Evolutionary conservation across 768 basidiomycete genomes (phyloP).

Genomic region (Mycena maculata): DNA sequence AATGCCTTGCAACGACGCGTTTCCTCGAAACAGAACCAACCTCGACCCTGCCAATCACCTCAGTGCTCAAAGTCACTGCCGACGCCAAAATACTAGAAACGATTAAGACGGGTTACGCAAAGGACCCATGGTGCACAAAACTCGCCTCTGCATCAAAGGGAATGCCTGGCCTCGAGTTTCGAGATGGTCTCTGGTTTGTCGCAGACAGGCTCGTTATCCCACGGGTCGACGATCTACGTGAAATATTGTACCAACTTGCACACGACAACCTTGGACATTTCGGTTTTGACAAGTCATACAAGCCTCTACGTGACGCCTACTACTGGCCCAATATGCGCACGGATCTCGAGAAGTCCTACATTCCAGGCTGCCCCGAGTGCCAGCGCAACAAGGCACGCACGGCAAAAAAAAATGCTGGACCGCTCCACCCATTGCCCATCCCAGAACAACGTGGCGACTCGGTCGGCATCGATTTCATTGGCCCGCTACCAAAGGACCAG

Average conservation of each 20-base stretch:
- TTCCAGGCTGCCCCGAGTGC: slow-evolving; percentile 43
- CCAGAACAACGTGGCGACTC: slow-evolving; percentile 31
- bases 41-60: not conserved
- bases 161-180: not conserved
- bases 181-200: not conserved
- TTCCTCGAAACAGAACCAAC: not conserved
- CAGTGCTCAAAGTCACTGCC: not conserved
- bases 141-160: not conserved
- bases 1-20: not conserved
- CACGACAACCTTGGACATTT: slow-evolving; percentile 35
- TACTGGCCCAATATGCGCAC: slow-evolving; percentile 32
- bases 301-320: slow-evolving; percentile 16
- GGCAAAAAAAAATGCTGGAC: slow-evolving; percentile 36
- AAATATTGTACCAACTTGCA: slow-evolving; percentile 29
- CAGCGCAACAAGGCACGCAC: slow-evolving; percentile 43
- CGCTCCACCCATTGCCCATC: slow-evolving; percentile 40
- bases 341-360: slow-evolving; percentile 37
- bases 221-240: not conserved
- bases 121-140: not conserved
- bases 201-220: slow-evolving; percentile 15
- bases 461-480: slow-evolving; percentile 31
- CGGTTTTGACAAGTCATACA: slow-evolving; percentile 35
- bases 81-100: not conserved
- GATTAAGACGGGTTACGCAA: not conserved
- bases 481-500: slow-evolving; percentile 36